Evolutionary conservation across 441 rosid species (phyloP).

Genomic region (Manihot esculenta): DNA sequence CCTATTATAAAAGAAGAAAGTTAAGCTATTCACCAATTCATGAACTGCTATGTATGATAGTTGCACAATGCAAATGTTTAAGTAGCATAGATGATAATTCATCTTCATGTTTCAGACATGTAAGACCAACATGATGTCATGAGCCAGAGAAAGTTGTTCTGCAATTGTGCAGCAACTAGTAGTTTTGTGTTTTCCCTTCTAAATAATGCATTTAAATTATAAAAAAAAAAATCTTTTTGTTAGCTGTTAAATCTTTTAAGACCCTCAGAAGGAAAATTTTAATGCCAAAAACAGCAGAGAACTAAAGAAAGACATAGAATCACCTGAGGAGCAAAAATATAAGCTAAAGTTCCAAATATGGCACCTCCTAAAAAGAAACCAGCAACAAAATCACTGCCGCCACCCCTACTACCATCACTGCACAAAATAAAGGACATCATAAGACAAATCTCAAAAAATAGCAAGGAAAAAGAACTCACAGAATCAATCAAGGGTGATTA

Average conservation of each 20-base stretch:
- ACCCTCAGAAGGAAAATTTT: background rate
- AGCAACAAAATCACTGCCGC: slow-evolving; percentile 79
- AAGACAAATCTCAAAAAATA: background rate
- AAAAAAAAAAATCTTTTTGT: background rate
- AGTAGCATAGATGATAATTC: background rate
- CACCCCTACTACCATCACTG: slow-evolving; percentile 45
- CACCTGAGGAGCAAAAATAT: slow-evolving; percentile 95
- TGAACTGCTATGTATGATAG: background rate
- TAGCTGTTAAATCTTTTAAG: background rate
- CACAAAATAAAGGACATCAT: too few species aligned
- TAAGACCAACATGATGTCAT: background rate
- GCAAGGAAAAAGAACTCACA: too few species aligned
- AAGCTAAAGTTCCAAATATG: slow-evolving; percentile 73
- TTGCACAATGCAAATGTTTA: background rate
- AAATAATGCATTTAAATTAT: slow-evolving; percentile 1
- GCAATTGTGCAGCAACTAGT: background rate
- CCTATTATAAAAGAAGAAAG: background rate
- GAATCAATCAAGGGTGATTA: too few species aligned
- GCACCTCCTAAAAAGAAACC: slow-evolving; percentile 93
- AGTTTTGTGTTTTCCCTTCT: background rate
- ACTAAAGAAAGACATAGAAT: slow-evolving; percentile 16
- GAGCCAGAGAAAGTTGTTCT: background rate
- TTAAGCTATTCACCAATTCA: background rate
- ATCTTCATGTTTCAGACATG: background rate
- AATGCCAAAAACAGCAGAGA: slow-evolving; percentile 1